Evolutionary conservation across 1,139 yeast genomes (phyloP).

Genomic region (Lipomyces yarrowii): DNA sequence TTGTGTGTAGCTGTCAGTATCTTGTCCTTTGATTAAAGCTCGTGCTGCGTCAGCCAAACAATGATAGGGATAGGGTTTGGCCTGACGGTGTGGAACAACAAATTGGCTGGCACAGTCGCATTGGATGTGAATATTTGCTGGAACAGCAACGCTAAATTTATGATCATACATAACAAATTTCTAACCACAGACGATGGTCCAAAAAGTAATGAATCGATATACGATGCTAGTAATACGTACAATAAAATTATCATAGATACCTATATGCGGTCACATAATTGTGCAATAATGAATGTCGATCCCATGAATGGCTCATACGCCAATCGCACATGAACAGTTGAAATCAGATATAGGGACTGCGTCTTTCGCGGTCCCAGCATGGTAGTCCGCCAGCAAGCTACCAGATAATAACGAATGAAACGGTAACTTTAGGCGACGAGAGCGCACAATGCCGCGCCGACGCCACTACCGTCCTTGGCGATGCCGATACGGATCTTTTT

Average conservation of each 20-base stretch:
- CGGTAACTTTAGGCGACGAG: constrained; percentile 39
- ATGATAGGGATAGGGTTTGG: no score
- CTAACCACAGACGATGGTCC: neutral
- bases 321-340: neutral
- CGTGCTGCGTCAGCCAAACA: no score
- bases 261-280: neutral
- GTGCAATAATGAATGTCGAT: neutral
- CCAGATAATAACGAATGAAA: neutral
- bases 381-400: neutral
- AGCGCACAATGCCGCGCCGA: constrained; percentile 95
- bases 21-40: no score
- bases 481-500: constrained; percentile 70
- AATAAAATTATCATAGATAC: neutral
- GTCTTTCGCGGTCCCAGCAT: neutral
- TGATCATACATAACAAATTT: neutral
- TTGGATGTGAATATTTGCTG: no score
- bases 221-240: neutral
- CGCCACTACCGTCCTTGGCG: constrained; percentile 94
- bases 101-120: no score
- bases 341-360: neutral
- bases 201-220: neutral
- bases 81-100: no score
- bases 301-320: neutral
- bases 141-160: neutral
- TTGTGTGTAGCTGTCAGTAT: no score